These are phyloP conservation scores for Chytriomyces sp. DNA, from an alignment of 192 early-diverging fungal species.

Conservation along the genomic window DNA sequence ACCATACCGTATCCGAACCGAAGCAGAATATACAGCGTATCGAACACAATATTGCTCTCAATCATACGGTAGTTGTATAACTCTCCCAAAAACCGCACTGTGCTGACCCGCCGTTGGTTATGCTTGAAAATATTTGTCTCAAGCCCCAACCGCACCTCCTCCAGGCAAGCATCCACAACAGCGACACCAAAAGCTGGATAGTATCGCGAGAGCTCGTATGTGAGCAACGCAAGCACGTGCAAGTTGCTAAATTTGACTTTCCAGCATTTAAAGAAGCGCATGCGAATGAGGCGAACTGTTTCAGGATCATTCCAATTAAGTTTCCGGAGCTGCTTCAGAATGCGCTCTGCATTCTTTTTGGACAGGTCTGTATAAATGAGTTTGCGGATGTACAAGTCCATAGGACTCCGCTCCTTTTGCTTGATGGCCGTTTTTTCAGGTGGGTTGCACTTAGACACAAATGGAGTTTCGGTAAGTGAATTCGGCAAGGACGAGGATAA, in stretches of 20 bases:
- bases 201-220: slow-evolving; percentile 72
- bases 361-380: slow-evolving; percentile 83
- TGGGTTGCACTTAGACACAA: slow-evolving; percentile 70
- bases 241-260: slow-evolving; percentile 91
- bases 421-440: slow-evolving; percentile 63
- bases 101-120: slow-evolving; percentile 87
- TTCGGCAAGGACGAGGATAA: neutral
- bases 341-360: slow-evolving; percentile 69
- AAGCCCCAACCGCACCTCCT: slow-evolving; percentile 85
- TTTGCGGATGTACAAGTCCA: slow-evolving; percentile 89
- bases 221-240: slow-evolving; percentile 78
- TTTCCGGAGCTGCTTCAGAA: slow-evolving; percentile 73
- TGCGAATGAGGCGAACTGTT: slow-evolving; percentile 59
- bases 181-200: slow-evolving; percentile 86
- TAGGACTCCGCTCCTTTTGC: slow-evolving; percentile 74
- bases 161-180: slow-evolving; percentile 85
- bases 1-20: slow-evolving; percentile 79
- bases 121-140: slow-evolving; percentile 91
- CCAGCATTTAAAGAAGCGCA: slow-evolving; percentile 88
- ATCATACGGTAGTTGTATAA: slow-evolving; percentile 90
- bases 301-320: slow-evolving; percentile 79
- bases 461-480: neutral
- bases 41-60: slow-evolving; percentile 76
- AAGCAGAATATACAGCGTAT: slow-evolving; percentile 81
- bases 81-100: slow-evolving; percentile 85